Conservation (phyloP, 257 asterid species). For the Solanum megistacrolobum region DNA sequence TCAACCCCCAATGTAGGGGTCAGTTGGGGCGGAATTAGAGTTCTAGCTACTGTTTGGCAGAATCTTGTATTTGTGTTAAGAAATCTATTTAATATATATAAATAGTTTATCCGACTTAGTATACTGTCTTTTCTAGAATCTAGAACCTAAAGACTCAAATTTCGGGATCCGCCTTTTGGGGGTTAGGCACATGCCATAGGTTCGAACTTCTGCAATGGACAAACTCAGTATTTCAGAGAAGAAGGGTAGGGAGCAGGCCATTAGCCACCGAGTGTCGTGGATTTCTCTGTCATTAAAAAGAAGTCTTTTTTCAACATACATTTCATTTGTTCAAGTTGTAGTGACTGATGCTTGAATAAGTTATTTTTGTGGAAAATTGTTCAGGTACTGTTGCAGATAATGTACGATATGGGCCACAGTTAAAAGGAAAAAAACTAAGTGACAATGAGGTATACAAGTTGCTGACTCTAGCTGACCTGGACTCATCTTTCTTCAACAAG, state of each 20-base stretch:
- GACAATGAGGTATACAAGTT: slow-evolving; percentile 49
- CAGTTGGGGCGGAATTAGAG: background rate
- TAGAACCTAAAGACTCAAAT: background rate
- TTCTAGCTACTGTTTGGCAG: background rate
- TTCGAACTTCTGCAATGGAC: background rate
- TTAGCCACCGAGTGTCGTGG: background rate
- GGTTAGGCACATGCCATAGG: background rate
- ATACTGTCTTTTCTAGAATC: background rate
- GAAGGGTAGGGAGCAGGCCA: background rate
- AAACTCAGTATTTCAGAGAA: background rate
- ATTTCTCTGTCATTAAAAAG: background rate
- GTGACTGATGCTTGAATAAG: background rate
- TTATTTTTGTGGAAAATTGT: background rate
- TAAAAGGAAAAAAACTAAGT: slow-evolving; percentile 41
- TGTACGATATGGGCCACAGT: slow-evolving; percentile 61
- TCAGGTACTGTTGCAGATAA: slow-evolving; percentile 72
- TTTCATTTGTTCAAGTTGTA: background rate
- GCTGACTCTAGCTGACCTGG: slow-evolving; percentile 66
- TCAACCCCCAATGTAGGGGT: background rate
- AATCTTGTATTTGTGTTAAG: background rate
- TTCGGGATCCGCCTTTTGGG: background rate
- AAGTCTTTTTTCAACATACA: background rate
- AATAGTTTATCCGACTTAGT: background rate
- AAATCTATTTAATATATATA: background rate
- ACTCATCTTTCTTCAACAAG: slow-evolving; percentile 50